Evolutionary conservation across 2,329 filamentous ascomycete genomes (phyloP), one percentile per base, ranked within the genome.

Genomic region (Paracoccidioides lutzii): DNA sequence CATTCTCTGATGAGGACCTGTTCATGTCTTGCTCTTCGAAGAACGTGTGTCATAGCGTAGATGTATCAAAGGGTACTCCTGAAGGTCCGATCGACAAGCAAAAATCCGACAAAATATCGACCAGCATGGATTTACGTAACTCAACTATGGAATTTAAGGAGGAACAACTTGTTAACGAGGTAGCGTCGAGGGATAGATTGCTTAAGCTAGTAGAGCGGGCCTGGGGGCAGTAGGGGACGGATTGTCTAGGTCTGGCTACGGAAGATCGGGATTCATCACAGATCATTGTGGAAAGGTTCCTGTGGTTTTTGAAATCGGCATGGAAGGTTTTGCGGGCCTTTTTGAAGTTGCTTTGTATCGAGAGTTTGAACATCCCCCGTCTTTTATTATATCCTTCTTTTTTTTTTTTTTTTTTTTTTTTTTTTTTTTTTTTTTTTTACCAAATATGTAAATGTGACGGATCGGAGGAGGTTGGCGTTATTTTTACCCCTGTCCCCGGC

Each of bases 61-160:
- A 22, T 22, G 33, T 32, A 9, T 38, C 46, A 2, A n/a, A 10
- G 33, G 33, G 12, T 22, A 9, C 32, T 12, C 46, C n/a, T 22
- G 33, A 50, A 33, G 8, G 9, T 33, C 32, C 15, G 8, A 22
- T 28, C 7, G 46, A 50, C 33, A 28, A 8, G 15, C n/a, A 49
- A 9, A 38, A 7, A n/a, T 33, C 15, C n/a, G n/a, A 28, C 12
- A 32, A 28, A 9, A n/a, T 37, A 15, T 53, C 49, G 2, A 46
- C 44, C 0, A 56, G 58, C 35, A 52, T 43, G 33, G 58, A 58
- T 52, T 42, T 60, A n/a, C 51, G 55, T 7, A 41, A 49, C 4
- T 59, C 59, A 2, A 60, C 57, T 42, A 32, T 40, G 12, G 55
- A 57, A 8, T 59, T 57, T 42, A 52, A 51, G 41, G 55, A 57